Conservation (phyloP, 2,329 filamentous ascomycete species). For the Thelonectria blattea region DNA sequence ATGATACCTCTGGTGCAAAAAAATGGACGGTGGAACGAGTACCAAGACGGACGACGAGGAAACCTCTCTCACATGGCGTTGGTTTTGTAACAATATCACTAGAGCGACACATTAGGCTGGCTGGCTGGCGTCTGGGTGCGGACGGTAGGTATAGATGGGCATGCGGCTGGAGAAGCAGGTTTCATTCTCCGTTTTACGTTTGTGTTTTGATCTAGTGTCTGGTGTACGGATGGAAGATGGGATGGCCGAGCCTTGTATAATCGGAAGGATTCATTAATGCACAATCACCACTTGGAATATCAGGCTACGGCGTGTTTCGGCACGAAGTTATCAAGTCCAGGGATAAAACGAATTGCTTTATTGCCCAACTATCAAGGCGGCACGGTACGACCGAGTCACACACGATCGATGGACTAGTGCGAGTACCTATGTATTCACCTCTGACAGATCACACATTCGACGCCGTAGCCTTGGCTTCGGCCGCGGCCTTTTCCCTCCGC, state of each 20-base stretch:
- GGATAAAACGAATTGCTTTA: neutral
- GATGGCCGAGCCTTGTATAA: neutral
- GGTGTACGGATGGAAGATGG: neutral
- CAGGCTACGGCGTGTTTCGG: too few relatives aligned
- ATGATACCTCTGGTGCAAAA: constrained; percentile 12
- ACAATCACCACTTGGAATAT: constrained; percentile 17
- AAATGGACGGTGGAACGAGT: constrained; percentile 14
- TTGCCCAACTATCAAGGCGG: neutral
- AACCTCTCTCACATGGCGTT: constrained; percentile 30
- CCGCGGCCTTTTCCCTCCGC: constrained; percentile 4
- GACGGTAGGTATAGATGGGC: constrained; percentile 18
- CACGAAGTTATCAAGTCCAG: neutral
- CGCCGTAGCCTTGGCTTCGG: too few relatives aligned
- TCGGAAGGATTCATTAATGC: neutral
- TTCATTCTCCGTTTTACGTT: constrained; percentile 8
- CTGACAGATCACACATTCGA: too few relatives aligned
- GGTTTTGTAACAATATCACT: constrained; percentile 28
- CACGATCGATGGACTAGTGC: neutral
- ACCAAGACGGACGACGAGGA: constrained; percentile 8
- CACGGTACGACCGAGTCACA: neutral
- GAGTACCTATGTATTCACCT: too few relatives aligned
- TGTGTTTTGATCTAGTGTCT: constrained; percentile 18
- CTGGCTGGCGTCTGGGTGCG: constrained; percentile 21
- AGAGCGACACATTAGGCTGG: constrained; percentile 27
- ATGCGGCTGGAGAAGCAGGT: neutral